Percentiles rank a stretch among this genome's conserved stretches.
Evolutionary conservation across 106 monocot genomes (phyloP).

Genomic region (Ottelia alismoides): DNA sequence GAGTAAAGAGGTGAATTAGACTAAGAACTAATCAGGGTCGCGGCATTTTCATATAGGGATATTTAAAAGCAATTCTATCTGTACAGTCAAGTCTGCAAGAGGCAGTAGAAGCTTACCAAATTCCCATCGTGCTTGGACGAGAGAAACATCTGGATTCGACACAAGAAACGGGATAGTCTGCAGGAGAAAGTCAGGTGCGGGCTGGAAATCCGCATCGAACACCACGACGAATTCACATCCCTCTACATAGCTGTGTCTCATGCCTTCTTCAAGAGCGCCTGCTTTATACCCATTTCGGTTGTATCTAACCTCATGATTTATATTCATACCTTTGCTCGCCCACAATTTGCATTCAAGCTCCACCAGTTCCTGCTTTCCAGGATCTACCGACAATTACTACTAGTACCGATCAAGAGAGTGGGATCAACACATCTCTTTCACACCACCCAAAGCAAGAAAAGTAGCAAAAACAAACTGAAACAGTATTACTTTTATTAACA

Average conservation of each 20-base stretch:
- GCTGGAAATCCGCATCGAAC: slow-evolving; percentile 88
- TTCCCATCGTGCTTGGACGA: slow-evolving; percentile 86
- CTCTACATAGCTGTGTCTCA: slow-evolving; percentile 49
- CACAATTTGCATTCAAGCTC: slow-evolving; percentile 60
- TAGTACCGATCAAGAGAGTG: too few species aligned
- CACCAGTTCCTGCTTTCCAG: slow-evolving; percentile 22
- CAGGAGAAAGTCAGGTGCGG: slow-evolving; percentile 61
- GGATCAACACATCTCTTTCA: too few species aligned
- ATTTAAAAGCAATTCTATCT: too few species aligned
- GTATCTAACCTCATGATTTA: slow-evolving; percentile 59
- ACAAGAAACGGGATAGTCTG: slow-evolving; percentile 57
- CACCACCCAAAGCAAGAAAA: too few species aligned
- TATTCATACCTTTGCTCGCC: slow-evolving; percentile 64
- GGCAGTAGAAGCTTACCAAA: slow-evolving; percentile 35
- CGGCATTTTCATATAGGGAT: not conserved
- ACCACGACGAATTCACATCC: slow-evolving; percentile 74
- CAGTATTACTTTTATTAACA: too few species aligned
- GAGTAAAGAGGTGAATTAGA: slow-evolving; percentile 47
- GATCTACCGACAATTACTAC: too few species aligned
- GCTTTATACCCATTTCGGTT: slow-evolving; percentile 85
- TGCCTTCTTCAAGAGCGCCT: slow-evolving; percentile 68
- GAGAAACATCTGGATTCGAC: slow-evolving; percentile 45
- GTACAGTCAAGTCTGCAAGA: too few species aligned
- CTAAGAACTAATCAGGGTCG: slow-evolving; percentile 10
- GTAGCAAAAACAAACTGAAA: too few species aligned